phyloP scores from a whole-genome alignment of 345 rosid genomes.

The Pistacia vera region DNA sequence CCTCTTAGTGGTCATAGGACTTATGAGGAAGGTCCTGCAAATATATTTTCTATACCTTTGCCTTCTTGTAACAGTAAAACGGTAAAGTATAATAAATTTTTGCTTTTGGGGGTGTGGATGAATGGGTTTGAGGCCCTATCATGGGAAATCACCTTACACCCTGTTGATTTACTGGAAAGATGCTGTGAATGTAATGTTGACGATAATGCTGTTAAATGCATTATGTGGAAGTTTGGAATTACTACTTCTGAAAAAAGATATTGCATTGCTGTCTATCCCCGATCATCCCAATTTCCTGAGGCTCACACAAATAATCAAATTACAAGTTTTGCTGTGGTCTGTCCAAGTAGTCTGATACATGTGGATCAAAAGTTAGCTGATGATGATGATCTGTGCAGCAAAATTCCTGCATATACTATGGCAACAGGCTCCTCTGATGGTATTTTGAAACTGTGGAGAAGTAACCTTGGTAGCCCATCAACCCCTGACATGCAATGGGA shows the following conservation, averaged over 20 bases:
- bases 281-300: constrained; percentile 69
- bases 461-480: constrained; percentile 40
- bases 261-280: constrained; percentile 51
- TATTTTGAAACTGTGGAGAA: constrained; percentile 79
- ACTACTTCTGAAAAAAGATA: constrained; percentile 49
- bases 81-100: constrained; percentile 47
- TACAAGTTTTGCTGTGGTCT: constrained; percentile 67
- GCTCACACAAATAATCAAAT: constrained; percentile 51
- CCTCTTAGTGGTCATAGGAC: constrained; percentile 51
- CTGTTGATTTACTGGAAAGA: constrained; percentile 39
- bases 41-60: constrained; percentile 61
- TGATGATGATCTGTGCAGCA: constrained; percentile 29
- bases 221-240: constrained; percentile 48
- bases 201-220: constrained; percentile 33
- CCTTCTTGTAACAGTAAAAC: constrained; percentile 53
- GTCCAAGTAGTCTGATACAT: constrained; percentile 43
- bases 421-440: constrained; percentile 88
- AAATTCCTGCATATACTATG: constrained; percentile 61
- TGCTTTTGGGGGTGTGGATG: constrained; percentile 78
- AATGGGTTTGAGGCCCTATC: constrained; percentile 62
- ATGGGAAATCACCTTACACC: constrained; percentile 72
- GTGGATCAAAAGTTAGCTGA: constrained; percentile 31
- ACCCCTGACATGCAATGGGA: constrained; percentile 51
- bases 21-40: constrained; percentile 54
- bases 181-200: constrained; percentile 51